Evolutionary conservation across 768 basidiomycete species (phyloP), one percentile per base, ranked within the genome.

Genomic region (Termitomyces sp.): DNA sequence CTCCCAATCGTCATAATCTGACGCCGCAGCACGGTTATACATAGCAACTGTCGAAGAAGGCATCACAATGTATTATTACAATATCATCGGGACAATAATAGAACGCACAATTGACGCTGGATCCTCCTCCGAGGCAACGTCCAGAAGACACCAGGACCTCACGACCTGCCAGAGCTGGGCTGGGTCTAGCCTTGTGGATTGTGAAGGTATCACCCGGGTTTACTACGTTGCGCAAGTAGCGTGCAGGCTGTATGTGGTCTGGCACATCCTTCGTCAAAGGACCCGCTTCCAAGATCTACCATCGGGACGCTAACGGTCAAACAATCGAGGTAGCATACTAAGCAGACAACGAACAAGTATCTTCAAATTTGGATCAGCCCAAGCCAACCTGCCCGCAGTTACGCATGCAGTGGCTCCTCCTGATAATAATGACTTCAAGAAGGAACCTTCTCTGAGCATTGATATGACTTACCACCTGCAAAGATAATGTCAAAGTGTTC

Each of bases 1-100:
- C 61, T 79, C 77, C 86, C 85, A 87, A 47, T 81, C 81, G 57
- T 88, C 82, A 45, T 81, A 86, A 62, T 88, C 86, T 0, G 84
- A 85, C 1, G 82, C 79, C 7, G 80, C 66, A 13, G 82, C 78
- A 23, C 86, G 77, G 0, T 76, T 79, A 57, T 86, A 87, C 73
- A 81, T 73, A 63, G 75, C 73, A 56, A 77, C 77, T 79, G 32
- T 22, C 9, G 13, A 15, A 29, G 29, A 29, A 29, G 29, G 29
- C 5, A n/a, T n/a, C n/a, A n/a, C n/a, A n/a, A n/a, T n/a, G 29
- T 29, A 32, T 22, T 12, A 1, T 7, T 7, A 13, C 22, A 27
- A 15, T 6, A 27, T n/a, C n/a, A n/a, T n/a, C n/a, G n/a, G 7
- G 40, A 12, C 29, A 16, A 13, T 25, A 20, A 18, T 23, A 29